These are phyloP conservation scores for Biscutella laevigata DNA, from an alignment of 441 rosid species.

Conservation along the genomic window DNA sequence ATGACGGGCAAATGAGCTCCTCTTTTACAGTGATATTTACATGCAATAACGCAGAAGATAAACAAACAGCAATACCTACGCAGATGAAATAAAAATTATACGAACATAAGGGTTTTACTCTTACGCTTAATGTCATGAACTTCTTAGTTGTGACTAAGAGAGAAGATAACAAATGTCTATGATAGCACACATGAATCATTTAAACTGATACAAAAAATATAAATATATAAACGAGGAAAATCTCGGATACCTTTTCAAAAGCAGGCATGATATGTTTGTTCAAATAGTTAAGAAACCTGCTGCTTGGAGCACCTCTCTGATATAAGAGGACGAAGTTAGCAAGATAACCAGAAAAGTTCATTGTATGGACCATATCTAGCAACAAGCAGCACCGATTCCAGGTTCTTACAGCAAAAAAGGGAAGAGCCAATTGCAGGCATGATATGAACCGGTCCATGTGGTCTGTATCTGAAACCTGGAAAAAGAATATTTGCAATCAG, in stretches of 20 bases:
- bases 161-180: neutral
- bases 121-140: neutral
- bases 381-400: neutral
- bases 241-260: constrained; percentile 63
- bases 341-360: neutral
- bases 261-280: constrained; percentile 82
- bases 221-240: neutral
- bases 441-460: constrained; percentile 92
- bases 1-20: neutral
- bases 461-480: constrained; percentile 84
- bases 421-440: constrained; percentile 86
- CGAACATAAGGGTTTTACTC: neutral
- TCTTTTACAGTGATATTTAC: neutral
- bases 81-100: neutral
- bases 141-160: neutral
- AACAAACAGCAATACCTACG: neutral
- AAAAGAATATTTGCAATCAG: constrained; percentile 14
- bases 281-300: constrained; percentile 77
- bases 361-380: neutral
- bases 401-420: constrained; percentile 70
- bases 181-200: neutral
- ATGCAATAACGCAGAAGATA: constrained; percentile 11
- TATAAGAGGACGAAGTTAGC: constrained; percentile 11
- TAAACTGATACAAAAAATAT: neutral
- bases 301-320: constrained; percentile 87